phyloP scores from a whole-genome alignment of 1,139 yeast genomes.

The Nadsonia starkeyi-henricii region DNA sequence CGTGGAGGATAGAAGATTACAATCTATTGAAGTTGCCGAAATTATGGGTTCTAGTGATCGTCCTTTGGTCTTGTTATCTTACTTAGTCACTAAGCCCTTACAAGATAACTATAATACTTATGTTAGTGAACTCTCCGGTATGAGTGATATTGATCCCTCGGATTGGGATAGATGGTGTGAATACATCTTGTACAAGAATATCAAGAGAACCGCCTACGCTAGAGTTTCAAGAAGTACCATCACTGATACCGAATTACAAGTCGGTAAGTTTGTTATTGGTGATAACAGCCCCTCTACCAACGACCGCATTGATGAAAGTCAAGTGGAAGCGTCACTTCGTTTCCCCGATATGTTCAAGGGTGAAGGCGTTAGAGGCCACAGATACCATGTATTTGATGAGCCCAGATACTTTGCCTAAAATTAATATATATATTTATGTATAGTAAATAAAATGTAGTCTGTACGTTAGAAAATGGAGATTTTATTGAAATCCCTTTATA shows the following conservation, averaged over 20 bases:
- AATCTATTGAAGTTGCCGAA: slow-evolving; percentile 60
- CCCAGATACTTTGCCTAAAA: slow-evolving; percentile 50
- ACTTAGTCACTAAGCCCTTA: slow-evolving; percentile 74
- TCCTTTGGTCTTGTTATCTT: slow-evolving; percentile 75
- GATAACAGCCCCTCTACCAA: slow-evolving; percentile 37
- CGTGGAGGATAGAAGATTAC: slow-evolving; percentile 80
- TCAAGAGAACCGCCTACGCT: slow-evolving; percentile 86
- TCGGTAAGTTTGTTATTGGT: slow-evolving; percentile 70
- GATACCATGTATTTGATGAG: slow-evolving; percentile 86
- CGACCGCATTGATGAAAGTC: slow-evolving; percentile 40
- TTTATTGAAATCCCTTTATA: no score
- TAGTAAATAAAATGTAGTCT: background rate
- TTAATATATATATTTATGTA: background rate
- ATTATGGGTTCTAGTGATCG: slow-evolving; percentile 67
- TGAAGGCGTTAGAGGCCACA: slow-evolving; percentile 90
- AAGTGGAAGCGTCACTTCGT: slow-evolving; percentile 47
- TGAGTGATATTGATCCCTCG: slow-evolving; percentile 84
- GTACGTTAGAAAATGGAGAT: no score
- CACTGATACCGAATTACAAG: slow-evolving; percentile 92
- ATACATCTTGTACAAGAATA: slow-evolving; percentile 74
- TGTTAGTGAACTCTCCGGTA: slow-evolving; percentile 69
- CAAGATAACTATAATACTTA: slow-evolving; percentile 87
- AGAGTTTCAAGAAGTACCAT: slow-evolving; percentile 86
- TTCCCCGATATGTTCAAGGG: slow-evolving; percentile 80
- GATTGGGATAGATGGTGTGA: slow-evolving; percentile 99